Percentiles rank a stretch among this genome's conserved stretches.
Conservation (phyloP, 2,329 filamentous ascomycete species). For the Calonectria hongkongensis region DNA sequence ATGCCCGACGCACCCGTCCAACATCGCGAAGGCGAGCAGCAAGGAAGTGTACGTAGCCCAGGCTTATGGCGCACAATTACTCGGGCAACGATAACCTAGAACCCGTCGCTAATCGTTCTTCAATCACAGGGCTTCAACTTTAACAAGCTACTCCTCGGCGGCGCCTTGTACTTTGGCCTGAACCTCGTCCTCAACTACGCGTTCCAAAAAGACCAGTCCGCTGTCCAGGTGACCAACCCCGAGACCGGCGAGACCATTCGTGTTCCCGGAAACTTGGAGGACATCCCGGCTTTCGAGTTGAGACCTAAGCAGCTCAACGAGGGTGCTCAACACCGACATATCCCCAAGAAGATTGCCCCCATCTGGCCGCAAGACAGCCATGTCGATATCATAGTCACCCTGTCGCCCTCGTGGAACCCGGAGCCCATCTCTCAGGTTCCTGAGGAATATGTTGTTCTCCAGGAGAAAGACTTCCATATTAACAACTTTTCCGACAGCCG, state of each 20-base stretch:
- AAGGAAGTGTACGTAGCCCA: conserved; percentile 53
- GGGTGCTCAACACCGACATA: conserved; percentile 76
- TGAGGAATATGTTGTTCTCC: conserved; percentile 81
- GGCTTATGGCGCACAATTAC: conserved; percentile 21
- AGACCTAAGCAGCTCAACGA: conserved; percentile 77
- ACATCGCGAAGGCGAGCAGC: conserved; percentile 51
- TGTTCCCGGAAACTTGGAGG: conserved; percentile 71
- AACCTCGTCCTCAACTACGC: conserved; percentile 75
- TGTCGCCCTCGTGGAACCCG: conserved; percentile 84
- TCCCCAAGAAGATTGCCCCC: conserved; percentile 85
- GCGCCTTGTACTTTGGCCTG: conserved; percentile 75
- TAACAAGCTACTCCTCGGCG: conserved; percentile 70
- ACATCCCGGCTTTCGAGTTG: conserved; percentile 78
- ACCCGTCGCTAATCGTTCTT: conserved; percentile 39
- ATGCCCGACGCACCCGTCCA: conserved; percentile 55
- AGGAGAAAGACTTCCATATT: conserved; percentile 87
- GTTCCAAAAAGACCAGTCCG: conserved; percentile 67
- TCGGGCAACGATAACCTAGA: background rate
- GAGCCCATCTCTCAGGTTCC: conserved; percentile 80
- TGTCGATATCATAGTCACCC: conserved; percentile 89
- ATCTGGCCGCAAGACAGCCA: conserved; percentile 89
- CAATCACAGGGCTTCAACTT: conserved; percentile 60
- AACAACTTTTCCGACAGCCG: conserved; percentile 88
- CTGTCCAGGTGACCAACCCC: conserved; percentile 69
- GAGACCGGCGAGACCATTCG: conserved; percentile 70